Base-by-base conservation (phyloP, 2,329 filamentous ascomycete genomes). In the Botrytis tulipae region DNA sequence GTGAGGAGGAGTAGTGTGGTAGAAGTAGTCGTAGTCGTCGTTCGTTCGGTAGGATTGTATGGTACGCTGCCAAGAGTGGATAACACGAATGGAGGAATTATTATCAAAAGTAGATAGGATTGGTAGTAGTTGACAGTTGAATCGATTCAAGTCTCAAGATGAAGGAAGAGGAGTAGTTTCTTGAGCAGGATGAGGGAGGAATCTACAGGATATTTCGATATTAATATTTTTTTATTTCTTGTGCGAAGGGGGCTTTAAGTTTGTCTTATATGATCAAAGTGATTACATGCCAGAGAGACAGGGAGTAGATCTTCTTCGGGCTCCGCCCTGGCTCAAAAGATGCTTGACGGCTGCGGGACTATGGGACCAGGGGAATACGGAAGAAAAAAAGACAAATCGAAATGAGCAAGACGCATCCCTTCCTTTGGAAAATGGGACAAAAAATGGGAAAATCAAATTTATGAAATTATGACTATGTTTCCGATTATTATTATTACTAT, bases 211-310 rank as follows among this genome's bases (percentile, higher is more conserved):
- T 68, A 73, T 61, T 61, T 71, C 69, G 67, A 70, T 71, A 74
- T 71, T 70, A 76, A 74, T 73, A 75, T 69, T 75, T 74, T 60
- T 57, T 37, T 73, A 63, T 42, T 61, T 61, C 62, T 67, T 67
- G 69, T 76, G 74, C 66, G 76, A 78, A 78, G 77, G 79, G 78
- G 71, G 76, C 73, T 76, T 73, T 57, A 65, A 42, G 51, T 70
- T 69, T 78, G 74, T 80, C 78, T 80, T 80, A 80, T 79, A 79
- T 76, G 75, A 78, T 73, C 70, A 73, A 72, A 40, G 65, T 69
- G 74, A 79, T 75, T 77, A 75, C 77, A 79, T 78, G 76, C 77
- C 75, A 77, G 72, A 74, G 74, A 75, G 72, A 73, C 68, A 77
- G 76, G 77, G 75, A 73, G 76, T 37, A 76, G 77, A 77, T 77